Evolutionary conservation across 768 basidiomycete species (phyloP), one percentile per base, ranked within the genome.

Genomic region (Myochromella boudieri): DNA sequence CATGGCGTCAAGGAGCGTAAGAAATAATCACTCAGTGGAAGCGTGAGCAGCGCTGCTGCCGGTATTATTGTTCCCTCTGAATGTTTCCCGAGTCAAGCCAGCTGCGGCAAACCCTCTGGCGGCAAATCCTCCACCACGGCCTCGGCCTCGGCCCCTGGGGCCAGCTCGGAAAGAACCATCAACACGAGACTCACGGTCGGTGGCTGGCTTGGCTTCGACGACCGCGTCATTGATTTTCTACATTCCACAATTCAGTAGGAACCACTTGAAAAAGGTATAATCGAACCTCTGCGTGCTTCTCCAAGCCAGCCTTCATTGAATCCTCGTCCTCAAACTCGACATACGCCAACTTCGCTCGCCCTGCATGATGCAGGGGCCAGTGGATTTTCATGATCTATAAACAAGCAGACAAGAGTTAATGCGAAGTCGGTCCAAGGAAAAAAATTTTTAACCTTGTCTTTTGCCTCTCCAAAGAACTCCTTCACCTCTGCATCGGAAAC

Each of bases 251-350:
- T 55, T 27, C 62, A 51, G 24, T 22, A 50, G 18, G 45, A 31
- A 27, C 29, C 6, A 18, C 17, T 27, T 25, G 52, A 46, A 46
- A 37, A 11, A 6, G 27, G 21, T 44, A 27, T 22, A 14, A 18
- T 66, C 76, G 48, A 52, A 92, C 91, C 65, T 84, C 82, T 20
- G 75, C 78, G 53, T 89, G 85, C 57, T 83, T 87, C 47, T 80
- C 83, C 17, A 95, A 68, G 0, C 86, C 93, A 15, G 73, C 77
- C 56, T 81, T 88, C 88, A 94, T 90, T 8, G 83, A 74, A 37
- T 87, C 88, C 58, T 95, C 91, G 56, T 91, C 88, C 3, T 82
- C 86, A 65, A 95, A 97, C 60, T 95, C 94, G 42, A 97, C 81
- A 60, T 92, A 97, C 1, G 84, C 89, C 46, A 92, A 72, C 54